Base-by-base conservation (phyloP, 73 alveolate species). In the Paramecium sonneborni region DNA sequence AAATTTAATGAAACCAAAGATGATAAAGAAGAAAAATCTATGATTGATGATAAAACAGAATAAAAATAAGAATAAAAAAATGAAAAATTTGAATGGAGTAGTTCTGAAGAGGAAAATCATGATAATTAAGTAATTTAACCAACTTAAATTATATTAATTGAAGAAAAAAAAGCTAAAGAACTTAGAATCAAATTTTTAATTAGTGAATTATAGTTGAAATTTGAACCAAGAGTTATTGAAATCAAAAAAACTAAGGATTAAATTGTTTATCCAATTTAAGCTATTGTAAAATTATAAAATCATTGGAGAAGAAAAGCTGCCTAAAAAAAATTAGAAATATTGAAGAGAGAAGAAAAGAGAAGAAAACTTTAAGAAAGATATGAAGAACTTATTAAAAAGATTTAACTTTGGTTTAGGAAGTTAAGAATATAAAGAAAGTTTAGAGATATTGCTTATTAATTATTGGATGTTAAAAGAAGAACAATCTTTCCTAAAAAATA, bases 71-170 rank as follows among this genome's bases (percentile, higher is more conserved):
- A 74, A 4, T 6, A 37, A 74, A 39, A 74, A n/a, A 37, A 74
- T 30, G 39, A 74, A 35, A 74, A 74, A 7, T 39, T 74, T 12
- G 87, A 74, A 14, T 74, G 87, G 87, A 74, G 87, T 18, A 37
- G 67, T 74, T 34, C 56, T 37, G 87, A 74, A 1, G 87, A 74
- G 21, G 87, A 74, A 21, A 37, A 74, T 12, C 67, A 28, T 26
- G 85, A 67, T 3, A 3, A 34, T 3, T 32, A 67, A 28, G n/a
- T 34, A 1, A 7, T 20, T 1, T 28, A 74, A 15, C 28, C 56
- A 14, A 8, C 57, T 18, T n/a, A 74, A 74, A 74, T 39, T 6
- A 32, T 38, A 74, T 4, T 23, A 15, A 32, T 74, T 23, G 87
- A 37, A 37, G 87, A 74, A 32, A 39, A 39, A 2, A 74, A 12